Conservation (phyloP, 2,329 filamentous ascomycete genomes). For the Dothidotthia symphoricarpi region DNA sequence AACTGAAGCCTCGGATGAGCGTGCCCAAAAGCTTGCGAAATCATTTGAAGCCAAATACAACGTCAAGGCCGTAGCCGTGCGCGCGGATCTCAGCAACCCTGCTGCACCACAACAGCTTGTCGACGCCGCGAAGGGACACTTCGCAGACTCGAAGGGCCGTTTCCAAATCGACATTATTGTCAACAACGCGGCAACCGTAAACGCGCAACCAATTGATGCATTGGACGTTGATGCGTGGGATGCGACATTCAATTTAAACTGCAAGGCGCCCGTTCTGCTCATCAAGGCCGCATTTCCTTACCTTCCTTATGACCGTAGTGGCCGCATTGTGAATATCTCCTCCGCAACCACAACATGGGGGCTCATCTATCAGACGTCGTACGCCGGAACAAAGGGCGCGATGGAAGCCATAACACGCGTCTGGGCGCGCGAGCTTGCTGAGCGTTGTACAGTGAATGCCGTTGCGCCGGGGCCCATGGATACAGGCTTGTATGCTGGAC, state of each 20-base stretch:
- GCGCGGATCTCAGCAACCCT: conserved; percentile 65
- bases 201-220: conserved; percentile 15
- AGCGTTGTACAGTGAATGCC: conserved; percentile 59
- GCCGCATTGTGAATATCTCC: conserved; percentile 59
- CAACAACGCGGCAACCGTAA: conserved; percentile 59
- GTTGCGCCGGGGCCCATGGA: conserved; percentile 62
- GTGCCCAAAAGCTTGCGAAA: conserved; percentile 51
- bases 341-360: conserved; percentile 56
- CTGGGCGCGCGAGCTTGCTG: conserved; percentile 60
- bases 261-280: conserved; percentile 55
- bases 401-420: conserved; percentile 63
- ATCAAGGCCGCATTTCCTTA: conserved; percentile 67
- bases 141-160: conserved; percentile 44
- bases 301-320: conserved; percentile 64
- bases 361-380: conserved; percentile 57
- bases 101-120: conserved; percentile 59
- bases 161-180: conserved; percentile 75
- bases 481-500: conserved; percentile 12
- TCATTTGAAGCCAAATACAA: conserved; percentile 54
- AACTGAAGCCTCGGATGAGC: conserved; percentile 54
- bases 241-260: conserved; percentile 16
- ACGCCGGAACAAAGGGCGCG: conserved; percentile 63
- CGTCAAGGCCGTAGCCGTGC: conserved; percentile 59
- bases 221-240: conserved; percentile 11
- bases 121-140: conserved; percentile 54